Evolutionary conservation across 179 eudicot species (phyloP), one percentile per base, ranked within the genome.

Genomic region (Vitellaria paradoxa): DNA sequence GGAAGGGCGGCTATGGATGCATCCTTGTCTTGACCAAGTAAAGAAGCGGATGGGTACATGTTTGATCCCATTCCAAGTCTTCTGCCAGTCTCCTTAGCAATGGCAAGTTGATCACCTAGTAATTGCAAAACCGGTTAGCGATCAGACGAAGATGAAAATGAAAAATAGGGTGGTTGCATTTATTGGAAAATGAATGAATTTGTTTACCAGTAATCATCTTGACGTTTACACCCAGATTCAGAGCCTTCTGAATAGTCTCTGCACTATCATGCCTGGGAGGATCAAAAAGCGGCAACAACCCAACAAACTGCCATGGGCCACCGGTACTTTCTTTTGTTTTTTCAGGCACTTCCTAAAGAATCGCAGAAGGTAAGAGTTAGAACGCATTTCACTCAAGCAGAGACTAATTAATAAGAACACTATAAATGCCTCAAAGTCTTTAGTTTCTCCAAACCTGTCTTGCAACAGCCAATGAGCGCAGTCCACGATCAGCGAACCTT

Each of bases 11-110:
- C 83, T 5, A 91, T 82, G 62, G 89, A 88, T 50, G 87, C 84
- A 78, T 90, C 95, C 85, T 87, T 94, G 84, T 91, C 84, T 71
- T 89, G 84, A 61, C 98, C 98, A 65, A 94, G 98, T 76, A 93
- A 84, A 70, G 97, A 77, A 81, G 97, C 85, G 15, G 98, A 93
- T 2, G 98, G 98, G 77, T 93, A 93, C 98, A 93, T 93, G 72
- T 93, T 93, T 67, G 92, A 85, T 70, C 98, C 98, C 98, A 93
- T 94, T 73, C 98, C 98, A 82, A 94, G 94, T 23, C 98, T 85
- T 61, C 98, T 80, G 11, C 98, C 98, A 49, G 98, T 94, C 81
- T 94, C 98, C 84, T 94, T 94, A 75, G 87, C 98, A 76, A 94
- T 94, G 79, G 98, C 97, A 81, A 94, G 97, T 84, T 94, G 98